Conservation (phyloP, 148 eudicot genomes). For the Selenicereus undatus region DNA sequence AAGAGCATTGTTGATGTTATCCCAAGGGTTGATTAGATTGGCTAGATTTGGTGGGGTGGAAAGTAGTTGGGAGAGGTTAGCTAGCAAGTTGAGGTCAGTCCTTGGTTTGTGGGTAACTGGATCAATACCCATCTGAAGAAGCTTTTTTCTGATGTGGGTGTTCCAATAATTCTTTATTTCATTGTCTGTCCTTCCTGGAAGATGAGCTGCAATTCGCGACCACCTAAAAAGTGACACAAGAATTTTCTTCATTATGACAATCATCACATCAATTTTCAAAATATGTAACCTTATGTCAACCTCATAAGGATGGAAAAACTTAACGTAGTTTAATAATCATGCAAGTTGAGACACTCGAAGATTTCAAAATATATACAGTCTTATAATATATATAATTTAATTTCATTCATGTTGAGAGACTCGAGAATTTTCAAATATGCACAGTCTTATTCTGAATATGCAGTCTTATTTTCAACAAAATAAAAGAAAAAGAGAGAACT, state of each 20-base stretch:
- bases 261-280: not conserved
- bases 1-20: conserved; percentile 5
- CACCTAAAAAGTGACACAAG: conserved; percentile 32
- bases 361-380: no score
- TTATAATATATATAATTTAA: no score
- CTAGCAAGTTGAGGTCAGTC: conserved; percentile 43
- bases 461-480: not conserved
- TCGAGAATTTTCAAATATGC: no score
- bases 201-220: conserved; percentile 51
- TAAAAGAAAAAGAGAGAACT: no score
- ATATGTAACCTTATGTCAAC: not conserved
- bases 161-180: conserved; percentile 65
- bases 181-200: conserved; percentile 59
- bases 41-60: not conserved
- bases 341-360: no score
- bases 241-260: not conserved
- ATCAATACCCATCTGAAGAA: conserved; percentile 64
- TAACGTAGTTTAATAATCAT: no score
- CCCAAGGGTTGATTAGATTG: conserved; percentile 2
- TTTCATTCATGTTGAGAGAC: no score
- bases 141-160: conserved; percentile 52
- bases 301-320: not conserved
- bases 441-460: not conserved
- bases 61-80: conserved; percentile 47
- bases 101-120: conserved; percentile 58